Evolutionary conservation across 83 land plant species (phyloP), one percentile per base, ranked within the genome.

Genomic region (Picea mariana): DNA sequence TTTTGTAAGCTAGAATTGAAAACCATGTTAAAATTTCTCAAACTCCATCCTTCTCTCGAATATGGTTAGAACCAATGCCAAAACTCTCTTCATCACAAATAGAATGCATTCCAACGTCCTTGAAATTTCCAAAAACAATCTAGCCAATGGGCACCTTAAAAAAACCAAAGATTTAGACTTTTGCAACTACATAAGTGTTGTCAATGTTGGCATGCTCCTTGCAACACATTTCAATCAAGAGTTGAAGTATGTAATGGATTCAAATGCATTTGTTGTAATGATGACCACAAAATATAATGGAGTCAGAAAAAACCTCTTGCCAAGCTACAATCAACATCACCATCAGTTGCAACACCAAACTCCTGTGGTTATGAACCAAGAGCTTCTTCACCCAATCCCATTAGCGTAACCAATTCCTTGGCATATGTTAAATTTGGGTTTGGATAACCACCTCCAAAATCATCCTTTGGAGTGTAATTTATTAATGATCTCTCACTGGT

Each of bases 261-360:
- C 88, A 69, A 96, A 96, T 15, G 99, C 97, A 90, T 98, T 98
- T 62, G 99, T 99, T 83, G 99, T 99, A 87, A 98, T 94, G 59
- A 98, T 93, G 27, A 99, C 99, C 78, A 98, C 99, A 63, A 97
- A 98, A 83, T 98, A 97, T 24, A 99, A 98, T 63, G 99, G 99
- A 62, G 99, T 98, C 60, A 98, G 97, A 89, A 98, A 98, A 82
- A 98, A 94, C 98, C 97, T 96, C 86, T 93, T 93, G 49, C 99
- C 99, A 82, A 98, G 86, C 96, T 98, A 3, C 99, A 92, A 84
- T 98, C 99, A 62, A 96, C 99, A 88, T 98, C 99, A 83, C 98
- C 99, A 92, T 98, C 99, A 80, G 99, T 97, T 82, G 99, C 99
- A 80, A 97, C 99, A 84, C 99, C 99, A 94, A 98, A 98, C 79